These are phyloP conservation scores for Malus asiatica DNA, from an alignment of 306 rosid species.

Conservation along the genomic window DNA sequence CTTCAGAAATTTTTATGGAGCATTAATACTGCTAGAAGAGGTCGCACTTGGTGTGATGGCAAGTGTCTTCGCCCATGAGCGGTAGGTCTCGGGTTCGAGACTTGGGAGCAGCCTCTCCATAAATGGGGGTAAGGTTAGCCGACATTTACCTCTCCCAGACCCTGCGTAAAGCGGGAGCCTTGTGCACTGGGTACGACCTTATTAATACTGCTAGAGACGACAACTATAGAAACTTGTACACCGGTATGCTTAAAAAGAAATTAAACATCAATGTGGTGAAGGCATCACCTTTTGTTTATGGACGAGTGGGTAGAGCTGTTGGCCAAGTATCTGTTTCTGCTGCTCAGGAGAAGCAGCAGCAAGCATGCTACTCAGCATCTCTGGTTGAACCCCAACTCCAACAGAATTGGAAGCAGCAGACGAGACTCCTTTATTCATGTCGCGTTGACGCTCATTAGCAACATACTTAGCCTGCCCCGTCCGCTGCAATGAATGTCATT, in stretches of 20 bases:
- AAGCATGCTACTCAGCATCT: conserved; percentile 66
- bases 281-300: conserved; percentile 48
- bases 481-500: conserved; percentile 30
- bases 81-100: no score
- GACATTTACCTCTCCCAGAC: no score
- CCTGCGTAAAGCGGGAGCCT: no score
- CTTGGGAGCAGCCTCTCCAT: no score
- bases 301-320: conserved; percentile 60
- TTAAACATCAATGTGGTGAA: background rate
- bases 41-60: no score
- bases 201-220: background rate
- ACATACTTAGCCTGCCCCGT: conserved; percentile 44
- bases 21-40: background rate
- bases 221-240: background rate
- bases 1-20: background rate
- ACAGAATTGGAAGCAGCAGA: conserved; percentile 36
- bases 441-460: conserved; percentile 41
- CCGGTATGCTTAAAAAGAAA: no score
- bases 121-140: no score
- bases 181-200: no score
- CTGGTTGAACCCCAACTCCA: conserved; percentile 43
- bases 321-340: conserved; percentile 80
- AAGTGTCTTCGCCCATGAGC: no score
- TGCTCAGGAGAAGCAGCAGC: conserved; percentile 65
- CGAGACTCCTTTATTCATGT: conserved; percentile 45